Percentiles rank a stretch among this genome's conserved stretches.
Conservation (phyloP, 257 asterid genomes). For the Misopates orontium region DNA sequence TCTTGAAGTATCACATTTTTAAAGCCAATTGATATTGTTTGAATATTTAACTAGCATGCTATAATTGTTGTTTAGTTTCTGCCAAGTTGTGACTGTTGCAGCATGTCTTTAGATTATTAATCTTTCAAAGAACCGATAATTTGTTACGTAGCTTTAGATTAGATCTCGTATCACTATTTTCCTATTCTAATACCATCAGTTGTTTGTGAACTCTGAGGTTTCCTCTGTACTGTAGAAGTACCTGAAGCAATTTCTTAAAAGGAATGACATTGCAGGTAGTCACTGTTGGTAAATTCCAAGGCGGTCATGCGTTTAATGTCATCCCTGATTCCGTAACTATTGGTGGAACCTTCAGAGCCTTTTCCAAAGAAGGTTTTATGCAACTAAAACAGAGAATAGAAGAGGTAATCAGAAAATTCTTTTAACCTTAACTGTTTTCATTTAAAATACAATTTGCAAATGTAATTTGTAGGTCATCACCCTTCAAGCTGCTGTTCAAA, state of each 20-base stretch:
- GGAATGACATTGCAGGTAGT: constrained; percentile 49
- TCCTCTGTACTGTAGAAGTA: background rate
- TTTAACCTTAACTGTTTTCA: too few relatives aligned
- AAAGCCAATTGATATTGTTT: background rate
- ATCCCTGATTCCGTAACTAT: constrained; percentile 60
- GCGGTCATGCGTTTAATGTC: constrained; percentile 64
- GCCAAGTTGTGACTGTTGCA: background rate
- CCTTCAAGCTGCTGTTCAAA: constrained; percentile 57
- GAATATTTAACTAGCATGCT: background rate
- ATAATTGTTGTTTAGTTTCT: background rate
- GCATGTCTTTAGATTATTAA: background rate
- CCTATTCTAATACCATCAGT: background rate
- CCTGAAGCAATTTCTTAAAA: background rate
- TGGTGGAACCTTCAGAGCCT: constrained; percentile 76
- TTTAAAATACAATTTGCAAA: too few relatives aligned
- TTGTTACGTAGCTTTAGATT: background rate
- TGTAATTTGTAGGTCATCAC: constrained; percentile 42
- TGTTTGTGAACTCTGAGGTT: background rate
- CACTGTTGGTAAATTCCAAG: constrained; percentile 52
- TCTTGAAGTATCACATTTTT: too few relatives aligned
- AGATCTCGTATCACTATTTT: background rate
- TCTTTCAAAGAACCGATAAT: background rate
- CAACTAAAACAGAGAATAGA: constrained; percentile 57
- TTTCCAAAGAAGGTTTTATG: constrained; percentile 42
- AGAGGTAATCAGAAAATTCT: constrained; percentile 42